These are phyloP conservation scores for Isochrysis galbana DNA, from an alignment of 78 protist genomes.

Conservation along the genomic window DNA sequence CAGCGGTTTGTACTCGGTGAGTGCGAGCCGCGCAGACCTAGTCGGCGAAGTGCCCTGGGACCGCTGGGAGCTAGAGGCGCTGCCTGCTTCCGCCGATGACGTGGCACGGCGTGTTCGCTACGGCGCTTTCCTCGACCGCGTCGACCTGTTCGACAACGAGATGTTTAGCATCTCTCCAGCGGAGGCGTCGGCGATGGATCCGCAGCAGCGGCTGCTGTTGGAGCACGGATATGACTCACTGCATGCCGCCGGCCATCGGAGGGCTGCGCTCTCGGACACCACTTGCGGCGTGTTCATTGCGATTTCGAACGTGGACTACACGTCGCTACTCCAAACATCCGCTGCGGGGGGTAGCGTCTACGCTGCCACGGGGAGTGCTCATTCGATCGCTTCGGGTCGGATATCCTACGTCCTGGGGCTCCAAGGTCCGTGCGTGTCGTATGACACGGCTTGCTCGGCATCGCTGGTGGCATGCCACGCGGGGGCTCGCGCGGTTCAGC, in stretches of 20 bases:
- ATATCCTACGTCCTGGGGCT: constrained; percentile 72
- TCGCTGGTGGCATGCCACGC: constrained; percentile 73
- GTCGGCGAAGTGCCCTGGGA: background rate
- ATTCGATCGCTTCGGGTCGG: constrained; percentile 47
- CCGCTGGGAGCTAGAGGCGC: background rate
- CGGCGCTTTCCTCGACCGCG: constrained; percentile 14
- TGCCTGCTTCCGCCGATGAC: background rate
- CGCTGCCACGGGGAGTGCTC: background rate
- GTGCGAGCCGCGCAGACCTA: background rate
- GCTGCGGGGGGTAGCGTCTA: background rate
- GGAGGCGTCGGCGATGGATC: constrained; percentile 25
- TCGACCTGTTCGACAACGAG: background rate
- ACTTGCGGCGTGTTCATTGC: background rate
- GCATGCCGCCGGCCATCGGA: background rate
- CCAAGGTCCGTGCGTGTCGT: constrained; percentile 73
- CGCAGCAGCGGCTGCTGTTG: constrained; percentile 32
- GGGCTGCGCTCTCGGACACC: background rate
- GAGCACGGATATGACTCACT: background rate
- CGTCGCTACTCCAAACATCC: background rate
- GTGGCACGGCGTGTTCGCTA: background rate
- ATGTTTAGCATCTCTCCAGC: background rate
- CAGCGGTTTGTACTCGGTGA: background rate
- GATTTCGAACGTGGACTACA: background rate
- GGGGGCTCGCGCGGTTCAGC: constrained; percentile 44
- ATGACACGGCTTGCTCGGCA: constrained; percentile 89